Percentiles rank a stretch among this genome's conserved stretches.
phyloP scores from a whole-genome alignment of 148 eudicot species.

The Simmondsia chinensis region DNA sequence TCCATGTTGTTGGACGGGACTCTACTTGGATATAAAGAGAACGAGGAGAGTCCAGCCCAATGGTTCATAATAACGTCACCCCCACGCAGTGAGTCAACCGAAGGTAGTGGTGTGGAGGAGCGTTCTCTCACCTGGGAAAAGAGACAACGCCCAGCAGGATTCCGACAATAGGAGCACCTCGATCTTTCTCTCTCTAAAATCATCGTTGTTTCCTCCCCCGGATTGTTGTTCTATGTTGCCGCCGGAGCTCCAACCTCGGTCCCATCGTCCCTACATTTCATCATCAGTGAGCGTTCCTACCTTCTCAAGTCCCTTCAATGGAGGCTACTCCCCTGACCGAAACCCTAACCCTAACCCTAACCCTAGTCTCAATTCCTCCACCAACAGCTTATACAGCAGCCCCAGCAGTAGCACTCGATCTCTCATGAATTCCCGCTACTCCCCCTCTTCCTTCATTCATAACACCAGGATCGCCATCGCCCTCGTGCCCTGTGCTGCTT shows the following conservation, averaged over 20 bases:
- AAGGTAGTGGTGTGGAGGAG: too few species aligned
- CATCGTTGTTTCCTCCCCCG: too few species aligned
- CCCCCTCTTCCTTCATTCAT: constrained; percentile 46
- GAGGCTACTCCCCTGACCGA: constrained; percentile 25
- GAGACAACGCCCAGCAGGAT: too few species aligned
- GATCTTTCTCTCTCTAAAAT: too few species aligned
- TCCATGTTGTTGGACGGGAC: too few species aligned
- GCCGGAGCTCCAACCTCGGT: constrained; percentile 61
- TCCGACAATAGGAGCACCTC: too few species aligned
- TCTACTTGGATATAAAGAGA: too few species aligned
- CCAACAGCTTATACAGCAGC: constrained; percentile 6
- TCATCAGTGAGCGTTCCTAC: constrained; percentile 46
- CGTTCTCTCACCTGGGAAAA: too few species aligned
- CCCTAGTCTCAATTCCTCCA: constrained; percentile 13
- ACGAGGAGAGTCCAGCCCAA: too few species aligned
- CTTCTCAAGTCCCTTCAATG: constrained; percentile 32
- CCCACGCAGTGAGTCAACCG: too few species aligned
- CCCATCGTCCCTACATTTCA: constrained; percentile 59
- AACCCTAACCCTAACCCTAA: constrained; percentile 43
- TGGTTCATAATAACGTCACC: too few species aligned
- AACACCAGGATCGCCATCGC: constrained; percentile 62
- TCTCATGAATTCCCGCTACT: constrained; percentile 32
- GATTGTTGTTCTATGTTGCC: too few species aligned
- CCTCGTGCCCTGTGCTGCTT: constrained; percentile 61
- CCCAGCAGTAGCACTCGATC: constrained; percentile 20